Evolutionary conservation across 202 grass and related monocot species (phyloP).

Genomic region (Dendrocalamus latiflorus): DNA sequence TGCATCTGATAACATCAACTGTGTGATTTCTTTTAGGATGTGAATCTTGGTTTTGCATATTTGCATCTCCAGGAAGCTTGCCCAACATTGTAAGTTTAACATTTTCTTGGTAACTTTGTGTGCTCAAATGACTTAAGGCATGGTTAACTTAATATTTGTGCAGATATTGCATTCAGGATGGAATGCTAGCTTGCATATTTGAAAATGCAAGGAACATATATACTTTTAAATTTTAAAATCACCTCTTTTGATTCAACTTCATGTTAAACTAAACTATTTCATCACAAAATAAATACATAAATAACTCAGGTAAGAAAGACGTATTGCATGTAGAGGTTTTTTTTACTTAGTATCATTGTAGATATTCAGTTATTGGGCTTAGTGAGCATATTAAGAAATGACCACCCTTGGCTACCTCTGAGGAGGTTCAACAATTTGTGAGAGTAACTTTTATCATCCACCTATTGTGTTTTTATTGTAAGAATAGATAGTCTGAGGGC

Average conservation of each 20-base stretch:
- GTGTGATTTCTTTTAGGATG: conserved; percentile 54
- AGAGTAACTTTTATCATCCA: conserved; percentile 39
- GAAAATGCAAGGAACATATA: conserved; percentile 17
- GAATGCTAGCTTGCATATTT: background rate
- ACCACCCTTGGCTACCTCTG: conserved; percentile 87
- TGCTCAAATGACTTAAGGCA: background rate
- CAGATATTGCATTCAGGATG: background rate
- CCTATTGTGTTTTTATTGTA: conserved; percentile 8
- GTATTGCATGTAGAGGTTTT: background rate
- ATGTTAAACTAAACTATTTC: background rate
- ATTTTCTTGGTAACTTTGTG: conserved; percentile 18
- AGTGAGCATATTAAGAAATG: conserved; percentile 97
- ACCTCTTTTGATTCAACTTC: background rate
- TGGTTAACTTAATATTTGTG: background rate
- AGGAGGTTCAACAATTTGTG: conserved; percentile 98
- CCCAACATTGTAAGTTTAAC: conserved; percentile 68
- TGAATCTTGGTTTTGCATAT: conserved; percentile 73
- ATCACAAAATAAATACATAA: background rate
- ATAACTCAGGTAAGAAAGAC: background rate
- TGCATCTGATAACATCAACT: conserved; percentile 13
- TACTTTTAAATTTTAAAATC: background rate
- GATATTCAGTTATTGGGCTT: conserved; percentile 73
- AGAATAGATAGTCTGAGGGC: background rate
- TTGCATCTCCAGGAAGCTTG: conserved; percentile 82
- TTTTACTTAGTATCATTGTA: conserved; percentile 14